phyloP scores from a whole-genome alignment of 257 asterid genomes.

The Forsythia suspensa region DNA sequence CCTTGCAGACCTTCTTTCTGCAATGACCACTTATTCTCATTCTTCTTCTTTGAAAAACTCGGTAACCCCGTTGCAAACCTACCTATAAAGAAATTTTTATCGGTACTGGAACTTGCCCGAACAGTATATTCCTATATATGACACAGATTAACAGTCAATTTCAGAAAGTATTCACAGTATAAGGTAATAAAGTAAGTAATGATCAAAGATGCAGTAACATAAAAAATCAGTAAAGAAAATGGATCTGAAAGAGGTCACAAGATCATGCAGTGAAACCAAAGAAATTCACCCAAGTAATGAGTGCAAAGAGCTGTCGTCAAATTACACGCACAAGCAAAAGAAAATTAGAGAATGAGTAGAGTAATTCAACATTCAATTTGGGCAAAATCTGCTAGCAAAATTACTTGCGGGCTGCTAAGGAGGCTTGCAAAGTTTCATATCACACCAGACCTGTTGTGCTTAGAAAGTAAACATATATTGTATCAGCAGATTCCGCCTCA shows the following conservation, averaged over 20 bases:
- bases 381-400: not conserved
- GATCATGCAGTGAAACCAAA: too few relatives aligned
- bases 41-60: conserved; percentile 44
- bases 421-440: not conserved
- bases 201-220: not conserved
- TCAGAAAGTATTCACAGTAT: not conserved
- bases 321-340: not conserved
- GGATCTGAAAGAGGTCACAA: not conserved
- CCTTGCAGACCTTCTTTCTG: conserved; percentile 59
- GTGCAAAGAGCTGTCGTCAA: not conserved
- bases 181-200: not conserved
- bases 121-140: conserved; percentile 47
- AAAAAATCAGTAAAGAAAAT: not conserved
- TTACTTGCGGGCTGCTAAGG: not conserved
- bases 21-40: conserved; percentile 45
- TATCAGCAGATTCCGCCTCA: not conserved
- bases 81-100: conserved; percentile 52
- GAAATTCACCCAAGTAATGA: too few relatives aligned
- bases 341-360: not conserved
- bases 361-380: not conserved
- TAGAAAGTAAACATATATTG: not conserved
- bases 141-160: not conserved
- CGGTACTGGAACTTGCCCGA: conserved; percentile 42
- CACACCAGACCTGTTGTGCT: not conserved
- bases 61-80: conserved; percentile 49